phyloP scores from a whole-genome alignment of 495 filamentous ascomycete genomes.

The Penicillium goetzii region DNA sequence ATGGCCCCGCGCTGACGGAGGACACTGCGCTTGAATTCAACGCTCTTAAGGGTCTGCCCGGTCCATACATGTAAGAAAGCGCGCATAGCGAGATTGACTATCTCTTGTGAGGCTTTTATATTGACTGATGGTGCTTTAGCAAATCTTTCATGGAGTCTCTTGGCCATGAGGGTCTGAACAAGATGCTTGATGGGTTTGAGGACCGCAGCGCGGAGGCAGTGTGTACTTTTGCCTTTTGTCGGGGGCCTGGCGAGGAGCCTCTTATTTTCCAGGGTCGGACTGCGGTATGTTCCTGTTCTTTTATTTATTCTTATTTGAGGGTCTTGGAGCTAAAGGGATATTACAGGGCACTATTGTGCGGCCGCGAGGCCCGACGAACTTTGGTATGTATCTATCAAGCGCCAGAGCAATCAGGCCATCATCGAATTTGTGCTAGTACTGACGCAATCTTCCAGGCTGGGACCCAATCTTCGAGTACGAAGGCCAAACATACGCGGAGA shows the following conservation, averaged over 20 bases:
- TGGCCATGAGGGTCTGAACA: constrained; percentile 84
- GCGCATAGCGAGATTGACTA: background rate
- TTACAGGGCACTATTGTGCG: constrained; percentile 50
- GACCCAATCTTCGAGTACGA: constrained; percentile 96
- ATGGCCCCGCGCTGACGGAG: constrained; percentile 90
- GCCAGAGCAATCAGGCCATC: background rate
- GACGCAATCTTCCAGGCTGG: constrained; percentile 64
- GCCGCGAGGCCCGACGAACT: constrained; percentile 67
- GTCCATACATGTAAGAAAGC: constrained; percentile 84
- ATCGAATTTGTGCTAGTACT: constrained; percentile 3
- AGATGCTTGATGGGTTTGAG: constrained; percentile 84
- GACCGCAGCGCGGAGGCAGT: constrained; percentile 91
- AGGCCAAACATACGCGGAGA: constrained; percentile 95
- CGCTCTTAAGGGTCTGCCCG: constrained; percentile 86
- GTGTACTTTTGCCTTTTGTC: constrained; percentile 92
- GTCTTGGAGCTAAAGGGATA: constrained; percentile 11
- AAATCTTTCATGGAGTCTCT: constrained; percentile 90
- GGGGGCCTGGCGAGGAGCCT: constrained; percentile 81
- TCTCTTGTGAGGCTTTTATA: background rate
- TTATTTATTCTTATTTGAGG: background rate
- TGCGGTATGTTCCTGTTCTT: constrained; percentile 32
- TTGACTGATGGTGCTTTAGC: constrained; percentile 43
- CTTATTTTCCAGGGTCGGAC: constrained; percentile 92
- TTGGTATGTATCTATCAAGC: constrained; percentile 63
- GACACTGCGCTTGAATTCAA: constrained; percentile 95